Evolutionary conservation across 2,329 filamentous ascomycete species (phyloP), one percentile per base, ranked within the genome.

Genomic region (Verticillium tricorpus): DNA sequence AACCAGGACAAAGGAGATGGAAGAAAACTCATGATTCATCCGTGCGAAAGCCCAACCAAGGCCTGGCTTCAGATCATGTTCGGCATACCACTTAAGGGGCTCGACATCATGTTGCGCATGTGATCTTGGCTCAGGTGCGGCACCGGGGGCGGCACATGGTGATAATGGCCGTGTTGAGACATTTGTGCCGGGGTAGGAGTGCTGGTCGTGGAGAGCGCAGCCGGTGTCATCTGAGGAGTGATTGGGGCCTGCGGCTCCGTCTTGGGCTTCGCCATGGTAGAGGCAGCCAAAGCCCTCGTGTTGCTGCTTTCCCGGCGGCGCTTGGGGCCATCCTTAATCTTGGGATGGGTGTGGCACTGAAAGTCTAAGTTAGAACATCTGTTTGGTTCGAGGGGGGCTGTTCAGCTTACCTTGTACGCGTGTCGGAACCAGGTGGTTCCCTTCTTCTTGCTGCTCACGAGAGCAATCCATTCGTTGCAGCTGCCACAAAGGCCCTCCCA

Each of bases 361-460:
- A 25, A 34, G 39, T n/a, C n/a, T 37, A 3, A 56, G 64, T 70
- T 68, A 69, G 66, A 57, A n/a, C 1, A 39, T 58, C 56, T 61
- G 28, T 31, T 22, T n/a, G 19, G 19, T 31, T 31, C 54, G 52
- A 54, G 39, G 37, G 3, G 14, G 4, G 15, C 32, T 15, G 17
- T 39, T 11, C 35, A 66, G 73, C 78, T 73, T 75, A 91, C 89
- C 84, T 94, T 95, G 79, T 95, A 95, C 56, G 91, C 91, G 75
- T 96, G 92, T 67, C 92, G 82, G 75, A 94, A 96, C 91, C 91
- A 96, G 3, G 91, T 93, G 1, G 91, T 96, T n/a, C 91, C 91
- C 78, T 94, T 93, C 80, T 94, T 94, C 78, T 94, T 94, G 73
- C 88, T 92, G 77, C 89, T 93, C 52, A 93, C 89, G 39, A 93